Percentiles rank a stretch among this genome's conserved stretches.
Conservation (phyloP, 495 filamentous ascomycete genomes). For the Viridothelium virens region DNA sequence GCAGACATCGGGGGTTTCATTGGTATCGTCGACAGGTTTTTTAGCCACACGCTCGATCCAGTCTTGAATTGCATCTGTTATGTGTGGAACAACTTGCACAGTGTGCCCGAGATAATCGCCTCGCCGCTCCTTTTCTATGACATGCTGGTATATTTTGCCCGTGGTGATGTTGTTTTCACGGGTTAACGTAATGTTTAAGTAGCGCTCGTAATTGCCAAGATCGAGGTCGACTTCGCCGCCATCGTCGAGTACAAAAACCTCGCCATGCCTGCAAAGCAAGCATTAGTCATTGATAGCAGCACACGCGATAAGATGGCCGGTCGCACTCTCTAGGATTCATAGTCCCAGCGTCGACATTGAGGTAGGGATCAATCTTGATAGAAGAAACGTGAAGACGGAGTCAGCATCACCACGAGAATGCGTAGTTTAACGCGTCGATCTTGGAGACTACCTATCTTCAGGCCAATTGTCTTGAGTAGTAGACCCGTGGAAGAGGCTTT, state of each 20-base stretch:
- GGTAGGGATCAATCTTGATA: constrained; percentile 80
- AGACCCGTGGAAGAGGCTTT: constrained; percentile 62
- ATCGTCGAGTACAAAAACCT: constrained; percentile 67
- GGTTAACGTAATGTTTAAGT: constrained; percentile 62
- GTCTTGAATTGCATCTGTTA: constrained; percentile 84
- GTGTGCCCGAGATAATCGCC: constrained; percentile 89
- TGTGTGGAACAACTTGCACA: constrained; percentile 87
- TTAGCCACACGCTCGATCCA: constrained; percentile 84
- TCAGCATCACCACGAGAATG: constrained; percentile 32
- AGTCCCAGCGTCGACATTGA: constrained; percentile 78
- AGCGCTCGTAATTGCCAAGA: constrained; percentile 92
- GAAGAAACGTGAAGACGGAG: constrained; percentile 43
- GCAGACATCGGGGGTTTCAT: constrained; percentile 80
- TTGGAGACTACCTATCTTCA: constrained; percentile 47
- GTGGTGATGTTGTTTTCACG: constrained; percentile 89
- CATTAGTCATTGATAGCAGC: neutral
- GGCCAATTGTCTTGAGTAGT: constrained; percentile 75
- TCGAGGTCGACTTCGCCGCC: constrained; percentile 85
- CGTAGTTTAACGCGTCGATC: constrained; percentile 9
- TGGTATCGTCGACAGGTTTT: constrained; percentile 80
- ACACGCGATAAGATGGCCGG: neutral
- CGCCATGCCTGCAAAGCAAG: constrained; percentile 51
- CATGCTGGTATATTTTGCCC: constrained; percentile 86
- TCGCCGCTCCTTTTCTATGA: constrained; percentile 68
- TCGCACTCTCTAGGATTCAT: constrained; percentile 71